These are phyloP conservation scores for Arabis alpina DNA, from an alignment of 345 rosid species.

Conservation along the genomic window DNA sequence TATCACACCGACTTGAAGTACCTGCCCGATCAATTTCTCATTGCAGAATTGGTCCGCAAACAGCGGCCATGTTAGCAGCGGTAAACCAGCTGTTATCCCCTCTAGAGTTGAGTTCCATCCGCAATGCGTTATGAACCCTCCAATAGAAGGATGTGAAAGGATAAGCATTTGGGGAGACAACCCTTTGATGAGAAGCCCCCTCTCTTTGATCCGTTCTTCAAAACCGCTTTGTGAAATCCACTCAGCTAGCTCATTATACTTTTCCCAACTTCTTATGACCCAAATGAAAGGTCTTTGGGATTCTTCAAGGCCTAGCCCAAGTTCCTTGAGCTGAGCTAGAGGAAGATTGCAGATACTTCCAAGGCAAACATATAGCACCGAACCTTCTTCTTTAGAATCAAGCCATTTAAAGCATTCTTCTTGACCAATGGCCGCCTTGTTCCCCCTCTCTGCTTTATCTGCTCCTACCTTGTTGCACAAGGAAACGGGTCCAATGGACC, in stretches of 20 bases:
- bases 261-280: conserved; percentile 53
- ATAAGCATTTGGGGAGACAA: conserved; percentile 45
- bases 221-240: conserved; percentile 41
- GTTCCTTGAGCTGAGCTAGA: conserved; percentile 45
- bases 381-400: conserved; percentile 35
- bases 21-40: conserved; percentile 45
- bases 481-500: conserved; percentile 62
- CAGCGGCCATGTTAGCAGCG: conserved; percentile 43
- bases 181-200: conserved; percentile 38
- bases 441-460: conserved; percentile 53
- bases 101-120: conserved; percentile 45
- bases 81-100: conserved; percentile 32
- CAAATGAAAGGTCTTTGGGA: conserved; percentile 58
- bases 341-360: conserved; percentile 48
- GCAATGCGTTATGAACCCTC: conserved; percentile 45
- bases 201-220: conserved; percentile 28
- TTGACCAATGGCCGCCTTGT: conserved; percentile 27
- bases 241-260: conserved; percentile 34
- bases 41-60: conserved; percentile 43
- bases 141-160: conserved; percentile 37
- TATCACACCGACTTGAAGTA: conserved; percentile 46
- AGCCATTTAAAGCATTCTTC: conserved; percentile 50
- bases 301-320: conserved; percentile 54
- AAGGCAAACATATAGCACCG: conserved; percentile 55
- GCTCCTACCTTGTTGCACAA: conserved; percentile 35